Evolutionary conservation across 805 yeast genomes (phyloP), one percentile per base, ranked within the genome.

Genomic region (Kuraishia floccosa): DNA sequence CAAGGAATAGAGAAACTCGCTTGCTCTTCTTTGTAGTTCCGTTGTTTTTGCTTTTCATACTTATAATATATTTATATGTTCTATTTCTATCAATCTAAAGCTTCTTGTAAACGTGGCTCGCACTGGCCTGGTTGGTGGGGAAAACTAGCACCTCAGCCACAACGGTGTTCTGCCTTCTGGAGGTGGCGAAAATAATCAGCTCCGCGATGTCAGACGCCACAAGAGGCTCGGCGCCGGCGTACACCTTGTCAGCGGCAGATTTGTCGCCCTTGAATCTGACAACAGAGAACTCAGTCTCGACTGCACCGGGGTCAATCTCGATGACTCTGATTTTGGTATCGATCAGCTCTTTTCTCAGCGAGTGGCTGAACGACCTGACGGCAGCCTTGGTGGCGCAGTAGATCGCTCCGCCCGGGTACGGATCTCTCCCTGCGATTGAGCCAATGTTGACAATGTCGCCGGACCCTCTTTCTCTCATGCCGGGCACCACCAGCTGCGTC

Each of bases 91-190:
- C n/a, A n/a, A 27, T 19, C 22, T 19, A 19, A 19, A 19, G 22
- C 41, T 14, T 41, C 54, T n/a, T 44, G 50, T 35, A 10, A 28
- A 31, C 10, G 30, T 25, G 15, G 18, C 32, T 13, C 15, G 86
- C 70, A 33, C 77, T 65, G 4, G 86, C 91, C 58, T 83, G 94
- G 55, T 74, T 72, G 24, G 70, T 67, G 17, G 93, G 79, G 59
- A 82, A 79, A 13, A 83, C 73, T 50, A 83, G 59, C 5, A 80
- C 59, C 46, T 82, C 89, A 3, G 81, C 80, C 45, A 74, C 52
- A 3, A 73, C 81, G 1, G 77, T 70, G 45, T 71, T 73, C 35
- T 57, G 57, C 42, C 60, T 67, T 58, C 80, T 68, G 2, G 78
- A 60, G 19, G 72, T 59, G 3, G 71, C 68, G 41, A 69, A 74